Evolutionary conservation across 768 basidiomycete species (phyloP), one percentile per base, ranked within the genome.

Genomic region (Panaeolus papilionaceus): DNA sequence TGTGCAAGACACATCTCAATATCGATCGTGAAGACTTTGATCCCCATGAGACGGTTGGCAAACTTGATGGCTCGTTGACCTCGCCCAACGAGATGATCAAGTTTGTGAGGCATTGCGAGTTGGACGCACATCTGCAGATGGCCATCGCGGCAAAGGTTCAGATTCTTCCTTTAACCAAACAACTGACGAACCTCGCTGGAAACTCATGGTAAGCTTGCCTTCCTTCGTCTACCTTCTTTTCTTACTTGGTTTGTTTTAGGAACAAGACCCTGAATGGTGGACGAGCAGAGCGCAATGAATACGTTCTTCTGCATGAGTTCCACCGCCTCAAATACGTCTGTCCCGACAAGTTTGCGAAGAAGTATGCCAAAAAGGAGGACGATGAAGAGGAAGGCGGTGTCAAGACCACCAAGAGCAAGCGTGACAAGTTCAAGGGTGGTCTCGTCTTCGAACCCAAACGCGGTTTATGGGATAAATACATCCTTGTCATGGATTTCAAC

Each of bases 401-500:
- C 11, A 72, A 69, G n/a, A 63, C 64, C 10, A 66, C 65, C 11
- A 94, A 94, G 73, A 81, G 83, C 49, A 94, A 91, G 75, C 88
- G 89, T 63, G 97, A 98, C 80, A 99, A 98, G 80, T 99, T 95
- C 83, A 98, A 99, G 80, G 98, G 98, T 77, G 98, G 98, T 78
- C 85, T 99, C 64, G 98, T 99, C 20, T 96, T 99, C 70, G 94
- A 98, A 67, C 98, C 98, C 2, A 96, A 98, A 80, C 85, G 94
- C 64, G 95, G 96, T 11, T 82, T 99, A 45, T 99, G 95, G 94
- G 98, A 99, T 82, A 96, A 91, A 73, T 98, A 85, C 75, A 93
- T 99, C 78, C 86, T 99, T 18, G 98, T 99, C 79, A 99, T 99
- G 98, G 98, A 99, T 78, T 99, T 99, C 89, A 99, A 99, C 79